Evolutionary conservation across 2,329 filamentous ascomycete species (phyloP).

Genomic region (Colletotrichum sublineola): DNA sequence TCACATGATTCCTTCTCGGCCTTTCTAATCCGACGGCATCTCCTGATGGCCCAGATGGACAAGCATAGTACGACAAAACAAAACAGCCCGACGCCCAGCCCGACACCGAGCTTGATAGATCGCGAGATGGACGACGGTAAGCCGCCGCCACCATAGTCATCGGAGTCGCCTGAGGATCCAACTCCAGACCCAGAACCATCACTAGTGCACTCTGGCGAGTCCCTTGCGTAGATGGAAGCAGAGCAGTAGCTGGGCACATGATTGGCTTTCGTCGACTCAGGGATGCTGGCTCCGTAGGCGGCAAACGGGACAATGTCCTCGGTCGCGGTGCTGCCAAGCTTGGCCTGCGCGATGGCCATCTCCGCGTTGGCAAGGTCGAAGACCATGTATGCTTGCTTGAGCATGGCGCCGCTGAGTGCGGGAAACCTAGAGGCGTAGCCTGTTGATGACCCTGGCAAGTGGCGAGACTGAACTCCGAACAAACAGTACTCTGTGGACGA

Average conservation of each 20-base stretch:
- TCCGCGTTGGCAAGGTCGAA: slow-evolving; percentile 52
- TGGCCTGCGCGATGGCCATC: slow-evolving; percentile 49
- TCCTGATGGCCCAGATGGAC: slow-evolving; percentile 24
- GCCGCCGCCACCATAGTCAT: background rate
- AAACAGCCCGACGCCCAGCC: background rate
- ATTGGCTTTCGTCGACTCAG: slow-evolving; percentile 43
- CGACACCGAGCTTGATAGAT: background rate
- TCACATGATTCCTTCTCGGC: slow-evolving; percentile 16
- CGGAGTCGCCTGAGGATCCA: background rate
- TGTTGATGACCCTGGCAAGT: background rate
- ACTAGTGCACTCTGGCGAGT: background rate
- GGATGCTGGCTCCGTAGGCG: slow-evolving; percentile 46
- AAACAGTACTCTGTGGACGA: slow-evolving; percentile 43
- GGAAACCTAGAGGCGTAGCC: slow-evolving; percentile 24
- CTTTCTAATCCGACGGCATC: slow-evolving; percentile 27
- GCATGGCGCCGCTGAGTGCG: slow-evolving; percentile 46
- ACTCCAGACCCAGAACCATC: background rate
- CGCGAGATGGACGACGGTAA: background rate
- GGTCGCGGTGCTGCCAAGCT: slow-evolving; percentile 42
- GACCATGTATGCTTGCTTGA: slow-evolving; percentile 51
- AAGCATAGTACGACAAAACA: slow-evolving; percentile 3
- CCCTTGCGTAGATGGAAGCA: background rate
- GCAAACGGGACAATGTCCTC: slow-evolving; percentile 48
- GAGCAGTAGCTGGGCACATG: slow-evolving; percentile 5
- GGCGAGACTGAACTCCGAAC: slow-evolving; percentile 50